These are phyloP conservation scores for Colletotrichum sp. DNA, from an alignment of 2,329 filamentous ascomycete genomes.

Conservation along the genomic window DNA sequence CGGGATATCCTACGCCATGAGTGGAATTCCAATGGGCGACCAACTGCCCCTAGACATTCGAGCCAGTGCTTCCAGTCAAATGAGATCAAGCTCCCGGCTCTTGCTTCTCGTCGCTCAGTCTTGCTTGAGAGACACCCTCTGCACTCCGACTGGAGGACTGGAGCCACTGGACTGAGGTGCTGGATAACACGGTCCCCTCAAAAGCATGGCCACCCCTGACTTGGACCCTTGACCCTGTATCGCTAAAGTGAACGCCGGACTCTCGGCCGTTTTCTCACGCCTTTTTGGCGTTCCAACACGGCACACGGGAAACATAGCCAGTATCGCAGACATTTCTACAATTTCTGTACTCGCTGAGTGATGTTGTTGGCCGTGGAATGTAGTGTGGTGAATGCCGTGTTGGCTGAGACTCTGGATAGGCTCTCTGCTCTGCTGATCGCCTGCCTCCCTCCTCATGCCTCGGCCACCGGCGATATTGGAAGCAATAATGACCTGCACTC, in stretches of 20 bases:
- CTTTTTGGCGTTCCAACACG: background rate
- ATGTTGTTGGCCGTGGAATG: background rate
- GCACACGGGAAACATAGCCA: background rate
- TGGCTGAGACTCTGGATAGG: background rate
- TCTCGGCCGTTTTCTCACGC: background rate
- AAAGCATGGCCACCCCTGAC: background rate
- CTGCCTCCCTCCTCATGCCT: background rate
- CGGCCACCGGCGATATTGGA: background rate
- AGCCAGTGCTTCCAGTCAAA: background rate
- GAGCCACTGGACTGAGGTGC: background rate
- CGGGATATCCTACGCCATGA: background rate
- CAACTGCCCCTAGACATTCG: background rate
- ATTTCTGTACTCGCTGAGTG: background rate
- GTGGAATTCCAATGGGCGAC: background rate
- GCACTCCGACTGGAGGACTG: background rate
- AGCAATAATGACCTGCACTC: background rate
- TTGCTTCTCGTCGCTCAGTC: background rate
- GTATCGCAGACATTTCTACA: background rate
- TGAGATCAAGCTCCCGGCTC: background rate
- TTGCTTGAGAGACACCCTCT: background rate
- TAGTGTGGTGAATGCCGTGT: background rate
- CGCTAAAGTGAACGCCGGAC: background rate
- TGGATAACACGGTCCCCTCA: constrained; percentile 1
- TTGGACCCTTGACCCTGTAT: constrained; percentile 1
- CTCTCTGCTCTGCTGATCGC: background rate